Conservation (phyloP, 1,284 basidiomycete genomes). For the Polyporus tsugae region DNA sequence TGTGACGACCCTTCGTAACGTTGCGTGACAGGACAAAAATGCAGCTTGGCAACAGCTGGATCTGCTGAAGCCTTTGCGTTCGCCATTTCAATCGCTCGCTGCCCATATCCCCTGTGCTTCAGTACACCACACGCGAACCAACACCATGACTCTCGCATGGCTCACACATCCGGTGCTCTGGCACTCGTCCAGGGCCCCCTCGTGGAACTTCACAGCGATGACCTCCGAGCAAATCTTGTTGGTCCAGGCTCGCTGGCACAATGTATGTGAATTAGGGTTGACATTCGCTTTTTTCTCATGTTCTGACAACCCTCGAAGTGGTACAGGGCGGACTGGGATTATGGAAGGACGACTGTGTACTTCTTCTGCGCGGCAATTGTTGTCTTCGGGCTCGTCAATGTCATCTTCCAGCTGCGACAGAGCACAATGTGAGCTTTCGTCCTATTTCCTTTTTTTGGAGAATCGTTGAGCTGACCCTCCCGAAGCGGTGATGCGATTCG, state of each 20-base stretch:
- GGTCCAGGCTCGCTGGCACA: conserved; percentile 30
- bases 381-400: conserved; percentile 25
- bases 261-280: conserved; percentile 27
- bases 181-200: conserved; percentile 36
- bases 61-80: background rate
- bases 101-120: background rate
- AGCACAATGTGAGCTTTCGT: conserved; percentile 5
- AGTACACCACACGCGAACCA: background rate
- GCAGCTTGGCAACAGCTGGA: background rate
- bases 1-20: background rate
- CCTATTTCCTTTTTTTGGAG: background rate
- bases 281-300: background rate
- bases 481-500: background rate
- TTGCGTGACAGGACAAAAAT: background rate
- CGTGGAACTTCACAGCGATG: conserved; percentile 35
- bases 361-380: conserved; percentile 43
- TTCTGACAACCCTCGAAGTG: conserved; percentile 27
- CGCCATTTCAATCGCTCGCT: background rate
- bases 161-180: conserved; percentile 39
- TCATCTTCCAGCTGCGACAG: conserved; percentile 13
- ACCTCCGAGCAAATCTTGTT: conserved; percentile 35
- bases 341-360: conserved; percentile 41
- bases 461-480: background rate
- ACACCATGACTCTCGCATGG: conserved; percentile 34
- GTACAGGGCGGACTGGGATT: conserved; percentile 46